These are phyloP conservation scores for Oryza glaberrima DNA, from an alignment of 176 grass and related monocot species.

Conservation along the genomic window DNA sequence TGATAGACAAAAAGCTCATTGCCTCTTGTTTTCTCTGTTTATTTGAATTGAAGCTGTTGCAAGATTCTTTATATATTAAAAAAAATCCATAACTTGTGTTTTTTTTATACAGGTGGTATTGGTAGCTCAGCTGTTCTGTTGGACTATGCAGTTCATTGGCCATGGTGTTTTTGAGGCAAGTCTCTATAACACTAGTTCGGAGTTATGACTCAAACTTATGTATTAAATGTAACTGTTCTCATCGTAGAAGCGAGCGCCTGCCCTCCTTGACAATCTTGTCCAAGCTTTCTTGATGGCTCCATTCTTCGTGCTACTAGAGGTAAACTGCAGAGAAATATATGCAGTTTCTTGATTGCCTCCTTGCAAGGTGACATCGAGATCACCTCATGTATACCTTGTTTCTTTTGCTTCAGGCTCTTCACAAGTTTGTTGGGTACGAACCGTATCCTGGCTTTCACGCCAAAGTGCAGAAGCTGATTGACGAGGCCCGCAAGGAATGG, in stretches of 20 bases:
- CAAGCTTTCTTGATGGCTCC: conserved; percentile 96
- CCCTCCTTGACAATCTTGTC: conserved; percentile 86
- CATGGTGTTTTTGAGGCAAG: conserved; percentile 94
- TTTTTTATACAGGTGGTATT: conserved; percentile 69
- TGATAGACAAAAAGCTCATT: not conserved
- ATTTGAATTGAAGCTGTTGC: not conserved
- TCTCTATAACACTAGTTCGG: conserved; percentile 20
- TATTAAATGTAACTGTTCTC: conserved; percentile 5
- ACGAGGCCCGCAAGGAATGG: conserved; percentile 67
- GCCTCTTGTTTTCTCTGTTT: not conserved
- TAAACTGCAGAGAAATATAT: conserved; percentile 36
- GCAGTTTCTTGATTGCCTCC: not conserved
- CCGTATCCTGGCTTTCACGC: conserved; percentile 87
- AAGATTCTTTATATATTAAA: conserved; percentile 8
- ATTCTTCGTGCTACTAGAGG: conserved; percentile 96
- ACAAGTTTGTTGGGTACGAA: conserved; percentile 70
- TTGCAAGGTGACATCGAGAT: not conserved
- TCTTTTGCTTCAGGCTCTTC: conserved; percentile 55
- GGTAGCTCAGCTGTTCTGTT: conserved; percentile 84
- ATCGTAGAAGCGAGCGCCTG: conserved; percentile 78
- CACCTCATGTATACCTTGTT: not conserved
- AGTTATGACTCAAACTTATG: not conserved
- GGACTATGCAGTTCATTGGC: conserved; percentile 90
- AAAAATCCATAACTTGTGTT: not conserved
- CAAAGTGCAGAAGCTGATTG: conserved; percentile 68